Evolutionary conservation across 1,284 basidiomycete species (phyloP).

Genomic region (Pyrrhoderma lamaoense): DNA sequence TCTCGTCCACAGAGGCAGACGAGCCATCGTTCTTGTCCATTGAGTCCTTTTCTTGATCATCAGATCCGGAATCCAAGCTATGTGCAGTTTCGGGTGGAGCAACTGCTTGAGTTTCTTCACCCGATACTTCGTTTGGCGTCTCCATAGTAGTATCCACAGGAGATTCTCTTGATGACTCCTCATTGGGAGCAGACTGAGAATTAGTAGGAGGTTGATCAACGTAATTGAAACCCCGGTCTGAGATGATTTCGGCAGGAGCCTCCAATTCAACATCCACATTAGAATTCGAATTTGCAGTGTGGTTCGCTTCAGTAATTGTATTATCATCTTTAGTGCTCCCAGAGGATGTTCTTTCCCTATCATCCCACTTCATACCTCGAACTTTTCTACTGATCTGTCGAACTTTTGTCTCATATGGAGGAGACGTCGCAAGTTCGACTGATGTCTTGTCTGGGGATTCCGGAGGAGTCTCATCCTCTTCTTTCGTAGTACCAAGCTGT

Average conservation of each 20-base stretch:
- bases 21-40: constrained; percentile 55
- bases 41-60: constrained; percentile 48
- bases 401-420: constrained; percentile 64
- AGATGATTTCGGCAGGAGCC: constrained; percentile 4
- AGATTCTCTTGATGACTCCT: background rate
- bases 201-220: background rate
- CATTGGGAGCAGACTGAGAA: background rate
- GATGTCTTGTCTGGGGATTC: constrained; percentile 32
- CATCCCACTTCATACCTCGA: constrained; percentile 63
- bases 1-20: constrained; percentile 20
- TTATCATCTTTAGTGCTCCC: constrained; percentile 6
- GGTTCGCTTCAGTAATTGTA: background rate
- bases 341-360: constrained; percentile 39
- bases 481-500: constrained; percentile 55
- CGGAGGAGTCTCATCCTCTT: constrained; percentile 48
- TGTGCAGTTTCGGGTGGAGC: background rate
- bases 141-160: constrained; percentile 1
- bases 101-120: background rate
- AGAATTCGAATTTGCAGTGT: background rate
- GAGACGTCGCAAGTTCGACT: constrained; percentile 43
- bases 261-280: constrained; percentile 2
- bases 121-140: background rate
- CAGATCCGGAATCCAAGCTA: constrained; percentile 26
- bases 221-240: background rate
- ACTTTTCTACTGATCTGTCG: constrained; percentile 71